Evolutionary conservation across 805 yeast genomes (phyloP), one percentile per base, ranked within the genome.

Genomic region (Hanseniaspora meyeri): DNA sequence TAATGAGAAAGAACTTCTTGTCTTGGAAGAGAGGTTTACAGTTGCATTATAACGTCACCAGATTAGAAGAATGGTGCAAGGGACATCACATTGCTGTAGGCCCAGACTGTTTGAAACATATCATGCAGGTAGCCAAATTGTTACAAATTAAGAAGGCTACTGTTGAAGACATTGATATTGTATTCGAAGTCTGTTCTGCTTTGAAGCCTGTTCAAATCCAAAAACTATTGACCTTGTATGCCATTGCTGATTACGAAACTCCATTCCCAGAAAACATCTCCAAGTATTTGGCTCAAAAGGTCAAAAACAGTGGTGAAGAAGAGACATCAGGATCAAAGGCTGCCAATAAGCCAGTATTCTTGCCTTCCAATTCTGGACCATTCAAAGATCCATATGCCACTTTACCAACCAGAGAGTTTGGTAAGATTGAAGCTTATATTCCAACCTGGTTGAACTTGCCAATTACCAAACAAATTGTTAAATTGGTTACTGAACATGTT

Each of bases 21-120:
- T 85, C 96, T 11, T 93, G 98, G 98, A 93, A 91, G 74, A 84
- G 98, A 67, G 97, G 97, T 49, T 77, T 93, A 63, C 98, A 93
- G 72, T 81, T 93, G 71, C 93, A 89, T 69, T 93, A 93, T 73
- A 93, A 93, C 69, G 95, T 90, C 55, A 93, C 98, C 3, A 80
- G 97, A 65, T 77, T 93, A 64, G 97, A 89, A 70, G 99, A 93
- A 72, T 93, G 98, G 98, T 91, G 97, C 71, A 91, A 88, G 73
- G 81, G 88, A 8, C 96, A 91, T 68, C 90, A 85, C 53, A 80
- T 93, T 60, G 85, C 85, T 51, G 96, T 90, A 67, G 95, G 95
- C 1, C 79, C 91, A 4, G 80, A 82, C 40, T 82, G 88, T 65
- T 77, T 93, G 67, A 83, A 83, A 60, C 97, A 90, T 66, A 75